phyloP scores from a whole-genome alignment of 768 basidiomycete species.

The Lactifluus subvellereus region DNA sequence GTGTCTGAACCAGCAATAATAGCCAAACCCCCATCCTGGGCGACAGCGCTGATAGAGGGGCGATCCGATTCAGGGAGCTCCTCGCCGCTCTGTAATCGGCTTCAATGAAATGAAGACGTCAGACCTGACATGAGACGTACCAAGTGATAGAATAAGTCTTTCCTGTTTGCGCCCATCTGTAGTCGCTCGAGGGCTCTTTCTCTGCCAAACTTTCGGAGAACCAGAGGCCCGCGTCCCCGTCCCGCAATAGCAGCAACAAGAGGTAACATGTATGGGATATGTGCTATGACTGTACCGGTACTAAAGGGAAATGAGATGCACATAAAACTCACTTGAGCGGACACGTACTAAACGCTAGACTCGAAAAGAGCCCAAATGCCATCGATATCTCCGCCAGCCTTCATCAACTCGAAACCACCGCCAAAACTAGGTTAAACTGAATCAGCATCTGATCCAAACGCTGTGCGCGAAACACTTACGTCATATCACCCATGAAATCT shows the following conservation, averaged over 20 bases:
- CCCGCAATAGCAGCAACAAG: background rate
- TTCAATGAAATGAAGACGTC: background rate
- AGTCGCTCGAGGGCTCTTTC: slow-evolving; percentile 5
- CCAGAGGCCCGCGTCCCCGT: background rate
- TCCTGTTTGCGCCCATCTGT: slow-evolving; percentile 15
- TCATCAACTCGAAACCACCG: slow-evolving; percentile 28
- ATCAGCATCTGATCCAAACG: background rate
- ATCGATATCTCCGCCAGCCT: slow-evolving; percentile 20
- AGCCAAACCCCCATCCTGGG: slow-evolving; percentile 35
- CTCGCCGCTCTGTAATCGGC: slow-evolving; percentile 8
- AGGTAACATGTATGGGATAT: background rate
- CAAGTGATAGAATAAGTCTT: slow-evolving; percentile 38
- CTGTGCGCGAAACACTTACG: slow-evolving; percentile 29
- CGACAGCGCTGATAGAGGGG: slow-evolving; percentile 19
- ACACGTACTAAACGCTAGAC: background rate
- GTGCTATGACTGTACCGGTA: background rate
- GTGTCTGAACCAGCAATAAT: slow-evolving; percentile 43
- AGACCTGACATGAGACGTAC: slow-evolving; percentile 24
- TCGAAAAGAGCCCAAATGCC: background rate
- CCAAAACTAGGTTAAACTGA: slow-evolving; percentile 25
- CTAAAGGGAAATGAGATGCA: slow-evolving; percentile 7
- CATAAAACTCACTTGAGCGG: no score
- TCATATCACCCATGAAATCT: slow-evolving; percentile 46
- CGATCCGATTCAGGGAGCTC: slow-evolving; percentile 10
- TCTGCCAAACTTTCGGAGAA: background rate